These are phyloP conservation scores for Mariannaea sp. DNA, from an alignment of 2,329 filamentous ascomycete genomes.

Conservation along the genomic window DNA sequence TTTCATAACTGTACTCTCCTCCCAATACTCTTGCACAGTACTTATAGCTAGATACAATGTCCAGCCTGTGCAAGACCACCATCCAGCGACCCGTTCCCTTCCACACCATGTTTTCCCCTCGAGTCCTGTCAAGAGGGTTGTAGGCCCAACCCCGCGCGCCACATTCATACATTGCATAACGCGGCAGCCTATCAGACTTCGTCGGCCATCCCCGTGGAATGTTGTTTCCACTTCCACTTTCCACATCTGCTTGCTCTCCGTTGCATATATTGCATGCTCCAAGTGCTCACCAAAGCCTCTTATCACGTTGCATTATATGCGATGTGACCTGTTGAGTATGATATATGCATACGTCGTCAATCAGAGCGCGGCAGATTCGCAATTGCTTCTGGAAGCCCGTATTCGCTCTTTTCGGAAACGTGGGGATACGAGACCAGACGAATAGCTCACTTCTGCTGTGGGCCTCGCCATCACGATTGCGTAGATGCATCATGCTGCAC, in stretches of 20 bases:
- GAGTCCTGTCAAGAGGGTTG: neutral
- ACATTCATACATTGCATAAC: slow-evolving; percentile 8
- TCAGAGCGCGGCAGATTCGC: neutral
- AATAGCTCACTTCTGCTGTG: slow-evolving; percentile 1
- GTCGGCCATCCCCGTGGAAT: slow-evolving; percentile 11
- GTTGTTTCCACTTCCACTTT: neutral
- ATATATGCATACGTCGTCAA: neutral
- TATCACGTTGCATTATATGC: slow-evolving; percentile 5
- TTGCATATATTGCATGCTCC: slow-evolving; percentile 4
- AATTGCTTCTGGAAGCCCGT: neutral
- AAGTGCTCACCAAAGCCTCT: neutral
- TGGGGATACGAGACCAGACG: slow-evolving; percentile 4
- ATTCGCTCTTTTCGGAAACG: neutral
- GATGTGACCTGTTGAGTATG: neutral
- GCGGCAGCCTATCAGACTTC: slow-evolving; percentile 7
- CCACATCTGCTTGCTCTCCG: too few species aligned
- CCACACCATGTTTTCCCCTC: neutral
- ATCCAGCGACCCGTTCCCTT: neutral
- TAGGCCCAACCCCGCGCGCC: neutral
- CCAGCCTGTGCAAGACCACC: too few species aligned
- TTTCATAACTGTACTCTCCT: too few species aligned
- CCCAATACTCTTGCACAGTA: too few species aligned
- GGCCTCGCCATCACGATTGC: slow-evolving; percentile 1
- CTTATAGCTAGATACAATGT: too few species aligned
- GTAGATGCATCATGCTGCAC: too few species aligned